Percentiles rank a stretch among this genome's conserved stretches.
Conservation (phyloP, 805 yeast species). For the Candida ponderosae region DNA sequence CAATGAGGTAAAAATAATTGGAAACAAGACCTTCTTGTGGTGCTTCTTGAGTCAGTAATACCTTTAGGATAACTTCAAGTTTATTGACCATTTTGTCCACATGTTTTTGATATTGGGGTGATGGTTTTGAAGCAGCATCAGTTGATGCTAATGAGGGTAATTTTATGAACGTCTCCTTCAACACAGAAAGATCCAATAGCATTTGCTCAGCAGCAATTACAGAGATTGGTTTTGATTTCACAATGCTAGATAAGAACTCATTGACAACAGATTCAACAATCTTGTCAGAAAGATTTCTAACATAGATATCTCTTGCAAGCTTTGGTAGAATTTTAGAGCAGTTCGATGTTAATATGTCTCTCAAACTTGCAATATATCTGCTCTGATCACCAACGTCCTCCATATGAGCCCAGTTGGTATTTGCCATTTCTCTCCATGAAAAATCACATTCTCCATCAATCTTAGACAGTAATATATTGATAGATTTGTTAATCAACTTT, state of each 20-base stretch:
- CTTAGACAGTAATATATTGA: slow-evolving; percentile 47
- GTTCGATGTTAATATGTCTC: slow-evolving; percentile 35
- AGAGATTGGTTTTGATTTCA: slow-evolving; percentile 58
- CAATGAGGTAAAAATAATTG: slow-evolving; percentile 57
- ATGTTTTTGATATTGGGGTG: slow-evolving; percentile 29
- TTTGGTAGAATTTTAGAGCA: slow-evolving; percentile 42
- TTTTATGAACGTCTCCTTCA: slow-evolving; percentile 44
- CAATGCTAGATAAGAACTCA: slow-evolving; percentile 49
- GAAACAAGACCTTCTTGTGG: slow-evolving; percentile 61
- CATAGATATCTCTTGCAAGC: slow-evolving; percentile 62
- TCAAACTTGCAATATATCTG: slow-evolving; percentile 55
- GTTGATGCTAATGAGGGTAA: slow-evolving; percentile 12
- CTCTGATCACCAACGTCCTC: slow-evolving; percentile 68
- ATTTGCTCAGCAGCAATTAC: slow-evolving; percentile 76
- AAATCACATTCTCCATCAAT: slow-evolving; percentile 54
- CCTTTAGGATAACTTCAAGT: slow-evolving; percentile 60
- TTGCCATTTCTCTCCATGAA: slow-evolving; percentile 78
- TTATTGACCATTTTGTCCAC: slow-evolving; percentile 33
- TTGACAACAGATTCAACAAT: slow-evolving; percentile 56
- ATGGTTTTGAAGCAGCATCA: slow-evolving; percentile 3
- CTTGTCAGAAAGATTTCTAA: slow-evolving; percentile 68
- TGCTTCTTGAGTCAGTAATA: slow-evolving; percentile 53
- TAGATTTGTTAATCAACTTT: slow-evolving; percentile 48
- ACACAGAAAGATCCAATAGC: slow-evolving; percentile 57
- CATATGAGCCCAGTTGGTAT: slow-evolving; percentile 64